These are phyloP conservation scores for Linnemannia exigua DNA, from an alignment of 192 early-diverging fungal genomes.

Conservation along the genomic window DNA sequence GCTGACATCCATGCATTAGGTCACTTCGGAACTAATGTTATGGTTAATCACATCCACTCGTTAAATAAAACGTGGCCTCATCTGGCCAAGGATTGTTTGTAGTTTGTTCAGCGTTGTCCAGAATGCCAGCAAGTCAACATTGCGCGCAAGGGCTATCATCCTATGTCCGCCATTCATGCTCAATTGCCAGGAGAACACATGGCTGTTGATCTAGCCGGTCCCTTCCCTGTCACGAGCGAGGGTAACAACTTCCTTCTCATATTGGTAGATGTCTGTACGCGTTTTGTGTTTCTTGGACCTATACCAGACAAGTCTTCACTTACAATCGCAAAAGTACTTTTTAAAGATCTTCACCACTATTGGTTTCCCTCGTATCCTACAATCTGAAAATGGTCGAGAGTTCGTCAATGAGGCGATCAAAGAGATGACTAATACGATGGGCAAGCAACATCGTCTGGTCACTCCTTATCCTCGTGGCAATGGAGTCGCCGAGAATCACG, in stretches of 20 bases:
- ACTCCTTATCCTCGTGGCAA: no score
- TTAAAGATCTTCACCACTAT: not conserved
- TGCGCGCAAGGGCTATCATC: constrained; percentile 1
- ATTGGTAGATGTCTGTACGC: not conserved
- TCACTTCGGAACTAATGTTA: constrained; percentile 24
- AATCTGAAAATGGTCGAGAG: constrained; percentile 60
- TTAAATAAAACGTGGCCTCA: not conserved
- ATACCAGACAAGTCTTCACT: not conserved
- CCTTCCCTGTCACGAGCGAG: not conserved
- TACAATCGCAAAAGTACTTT: not conserved
- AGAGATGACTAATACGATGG: constrained; percentile 12
- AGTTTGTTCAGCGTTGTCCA: not conserved
- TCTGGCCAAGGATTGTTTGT: constrained; percentile 9
- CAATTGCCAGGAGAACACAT: constrained; percentile 4
- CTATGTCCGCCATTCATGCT: constrained; percentile 7
- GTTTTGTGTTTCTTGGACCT: not conserved
- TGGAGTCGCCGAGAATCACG: no score
- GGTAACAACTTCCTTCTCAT: not conserved
- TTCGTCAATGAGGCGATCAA: constrained; percentile 55
- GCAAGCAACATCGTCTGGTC: constrained; percentile 51
- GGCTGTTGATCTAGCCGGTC: not conserved
- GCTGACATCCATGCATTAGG: not conserved
- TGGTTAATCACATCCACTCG: constrained; percentile 5
- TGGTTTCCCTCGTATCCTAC: constrained; percentile 26
- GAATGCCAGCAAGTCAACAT: not conserved